These are phyloP conservation scores for Endoconidiophora laricicola DNA, from an alignment of 2,329 filamentous ascomycete species.

Conservation along the genomic window DNA sequence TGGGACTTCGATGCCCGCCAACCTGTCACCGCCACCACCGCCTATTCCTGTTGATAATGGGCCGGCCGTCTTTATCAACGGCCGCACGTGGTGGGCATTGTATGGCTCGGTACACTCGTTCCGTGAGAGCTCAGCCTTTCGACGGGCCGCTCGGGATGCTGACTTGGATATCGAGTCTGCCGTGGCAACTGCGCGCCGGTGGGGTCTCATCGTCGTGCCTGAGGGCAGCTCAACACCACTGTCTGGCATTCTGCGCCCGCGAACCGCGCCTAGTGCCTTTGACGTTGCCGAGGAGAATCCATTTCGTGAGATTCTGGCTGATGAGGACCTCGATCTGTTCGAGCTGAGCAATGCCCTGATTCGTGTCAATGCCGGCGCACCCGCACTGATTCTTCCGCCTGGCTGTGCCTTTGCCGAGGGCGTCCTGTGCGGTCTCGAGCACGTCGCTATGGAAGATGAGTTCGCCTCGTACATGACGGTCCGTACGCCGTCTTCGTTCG, in stretches of 20 bases:
- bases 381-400: constrained; percentile 2
- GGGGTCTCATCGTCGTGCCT: constrained; percentile 9
- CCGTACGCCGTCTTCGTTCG: background rate
- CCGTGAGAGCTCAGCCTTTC: constrained; percentile 4
- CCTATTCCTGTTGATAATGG: background rate
- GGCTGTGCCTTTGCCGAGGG: constrained; percentile 4
- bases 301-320: constrained; percentile 9
- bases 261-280: background rate
- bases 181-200: constrained; percentile 8
- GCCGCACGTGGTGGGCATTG: constrained; percentile 8
- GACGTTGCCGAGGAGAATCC: constrained; percentile 3
- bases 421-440: background rate
- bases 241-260: background rate
- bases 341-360: constrained; percentile 1
- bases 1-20: too few relatives aligned
- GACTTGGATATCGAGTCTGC: constrained; percentile 7
- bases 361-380: constrained; percentile 5
- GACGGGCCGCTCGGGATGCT: constrained; percentile 6
- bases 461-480: constrained; percentile 11
- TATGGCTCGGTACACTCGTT: constrained; percentile 9
- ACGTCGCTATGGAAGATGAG: constrained; percentile 5
- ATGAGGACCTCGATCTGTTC: constrained; percentile 10
- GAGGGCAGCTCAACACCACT: background rate
- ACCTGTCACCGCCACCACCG: background rate
- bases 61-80: constrained; percentile 6